Base-by-base conservation (phyloP, 208 protist species). In the Trypanosoma scelopori region DNA sequence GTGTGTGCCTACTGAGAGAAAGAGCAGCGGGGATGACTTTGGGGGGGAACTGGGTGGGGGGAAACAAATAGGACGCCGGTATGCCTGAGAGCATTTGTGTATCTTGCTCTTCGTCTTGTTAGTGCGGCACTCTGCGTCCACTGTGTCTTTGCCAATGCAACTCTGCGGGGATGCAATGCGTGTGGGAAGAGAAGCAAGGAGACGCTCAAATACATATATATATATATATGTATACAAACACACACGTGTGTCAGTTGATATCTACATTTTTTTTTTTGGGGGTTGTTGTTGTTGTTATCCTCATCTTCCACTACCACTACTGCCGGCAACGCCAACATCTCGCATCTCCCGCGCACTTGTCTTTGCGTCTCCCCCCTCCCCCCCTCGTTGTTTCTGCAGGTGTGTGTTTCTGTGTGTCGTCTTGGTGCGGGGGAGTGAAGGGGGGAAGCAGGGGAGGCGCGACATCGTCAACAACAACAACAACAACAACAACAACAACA, bases 41-140 rank as follows among this genome's bases (percentile, higher is more conserved):
- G 43, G 43, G 43, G 43, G 43, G 5, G 43, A 43, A 15, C 7
- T 43, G 43, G 43, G 43, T 5, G 43, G 18, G 43, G 43, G 43
- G 6, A 4, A 13, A 22, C 2, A 47, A 47, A 16, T 23, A 30
- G 18, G 1, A n/a, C 32, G 15, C n/a, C 1, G 1, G 28, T 48
- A 30, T 48, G 4, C 47, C 5, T 43, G 25, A 43, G 43, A 23
- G 5, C 11, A 45, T 58, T 37, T 58, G n/a, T 42, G 7, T 27
- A 20, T 58, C 9, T 58, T 58, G 23, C 53, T 58, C 22, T 58
- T 43, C 25, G 20, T 20, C 50, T 5, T 55, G 50, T 37, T n/a
- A 28, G 15, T 28, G 3, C 32, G 32, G 32, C 5, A 37, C 32
- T 11, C 32, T 9, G 9, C 32, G 9, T 9, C 9, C 9, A 3